Evolutionary conservation across 495 filamentous ascomycete genomes (phyloP), one percentile per base, ranked within the genome.

Genomic region (Pyrenula massariospora): DNA sequence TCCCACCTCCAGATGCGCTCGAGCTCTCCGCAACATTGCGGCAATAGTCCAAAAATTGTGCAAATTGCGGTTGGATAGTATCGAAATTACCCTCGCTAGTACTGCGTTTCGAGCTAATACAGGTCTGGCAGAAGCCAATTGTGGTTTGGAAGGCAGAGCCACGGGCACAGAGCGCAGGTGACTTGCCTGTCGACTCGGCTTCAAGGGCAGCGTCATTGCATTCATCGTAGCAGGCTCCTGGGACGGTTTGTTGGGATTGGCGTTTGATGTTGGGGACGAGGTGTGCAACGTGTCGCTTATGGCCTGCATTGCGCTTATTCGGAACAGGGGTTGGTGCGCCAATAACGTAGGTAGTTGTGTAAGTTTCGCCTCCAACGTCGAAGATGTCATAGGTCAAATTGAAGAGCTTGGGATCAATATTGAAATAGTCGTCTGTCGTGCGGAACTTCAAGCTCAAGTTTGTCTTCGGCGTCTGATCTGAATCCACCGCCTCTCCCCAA

Each of bases 381-480:
- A 88, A 87, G 36, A 89, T 84, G 25, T 71, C 74, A 57, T 82
- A 77, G 52, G 73, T 77, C 23, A 89, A 62, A 8, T 83, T 84
- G 61, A 89, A 89, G 15, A 70, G 71, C 1, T 64, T 59, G 3
- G 85, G 85, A 20, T 80, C 68, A n/a, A 88, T 73, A 49, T 87
- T 79, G 69, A 81, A 88, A 62, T 85, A 87, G 2, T 73, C 76
- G 2, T 72, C 60, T 11, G 73, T 52, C 19, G 50, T 52, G 50
- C 22, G n/a, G 22, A 21, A 52, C 22, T 24, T 52, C 50, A 52
- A 24, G 22, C 50, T 52, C 74, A 19, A 78, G 67, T 15, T 79
- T 77, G 67, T 76, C 82, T 67, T 69, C 73, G 50, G 66, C 2
- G 79, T 74, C 50, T 68, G 42, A 49, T 75, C 69, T 2, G 61